Percentiles rank a stretch among this genome's conserved stretches.
Conservation (phyloP, 2,329 filamentous ascomycete species). For the Allantophomopsis lycopodina region DNA sequence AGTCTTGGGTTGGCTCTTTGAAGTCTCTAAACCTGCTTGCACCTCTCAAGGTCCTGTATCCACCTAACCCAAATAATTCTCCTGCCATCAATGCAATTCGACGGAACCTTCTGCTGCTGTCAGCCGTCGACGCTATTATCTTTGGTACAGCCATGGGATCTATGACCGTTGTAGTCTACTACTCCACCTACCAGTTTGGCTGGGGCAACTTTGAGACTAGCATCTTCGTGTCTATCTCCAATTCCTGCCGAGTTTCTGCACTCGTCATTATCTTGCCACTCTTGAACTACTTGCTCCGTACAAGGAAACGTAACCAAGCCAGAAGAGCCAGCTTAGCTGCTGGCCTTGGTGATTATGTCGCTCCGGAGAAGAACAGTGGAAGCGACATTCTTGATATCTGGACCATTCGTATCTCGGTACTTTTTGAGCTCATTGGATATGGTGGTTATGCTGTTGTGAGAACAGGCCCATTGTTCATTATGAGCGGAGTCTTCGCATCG, state of each 20-base stretch:
- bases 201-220: constrained; percentile 77
- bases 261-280: constrained; percentile 65
- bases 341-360: constrained; percentile 29
- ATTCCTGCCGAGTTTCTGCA: constrained; percentile 57
- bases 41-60: constrained; percentile 67
- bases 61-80: constrained; percentile 49
- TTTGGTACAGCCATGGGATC: constrained; percentile 73
- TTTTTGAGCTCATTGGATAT: constrained; percentile 66
- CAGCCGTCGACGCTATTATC: constrained; percentile 67
- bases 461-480: constrained; percentile 48
- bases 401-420: constrained; percentile 60
- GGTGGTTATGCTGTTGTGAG: constrained; percentile 59
- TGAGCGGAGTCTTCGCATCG: constrained; percentile 59
- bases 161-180: constrained; percentile 71
- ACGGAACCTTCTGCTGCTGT: constrained; percentile 70
- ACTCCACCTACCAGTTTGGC: constrained; percentile 64
- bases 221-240: constrained; percentile 69
- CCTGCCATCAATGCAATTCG: constrained; percentile 35
- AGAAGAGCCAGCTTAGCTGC: constrained; percentile 35
- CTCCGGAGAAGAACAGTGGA: constrained; percentile 29
- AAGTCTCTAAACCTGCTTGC: constrained; percentile 53
- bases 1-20: constrained; percentile 16
- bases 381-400: constrained; percentile 67
- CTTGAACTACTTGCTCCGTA: constrained; percentile 62
- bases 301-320: constrained; percentile 12